Evolutionary conservation across 805 yeast genomes (phyloP), one percentile per base, ranked within the genome.

Genomic region (Suhomyces sp.): DNA sequence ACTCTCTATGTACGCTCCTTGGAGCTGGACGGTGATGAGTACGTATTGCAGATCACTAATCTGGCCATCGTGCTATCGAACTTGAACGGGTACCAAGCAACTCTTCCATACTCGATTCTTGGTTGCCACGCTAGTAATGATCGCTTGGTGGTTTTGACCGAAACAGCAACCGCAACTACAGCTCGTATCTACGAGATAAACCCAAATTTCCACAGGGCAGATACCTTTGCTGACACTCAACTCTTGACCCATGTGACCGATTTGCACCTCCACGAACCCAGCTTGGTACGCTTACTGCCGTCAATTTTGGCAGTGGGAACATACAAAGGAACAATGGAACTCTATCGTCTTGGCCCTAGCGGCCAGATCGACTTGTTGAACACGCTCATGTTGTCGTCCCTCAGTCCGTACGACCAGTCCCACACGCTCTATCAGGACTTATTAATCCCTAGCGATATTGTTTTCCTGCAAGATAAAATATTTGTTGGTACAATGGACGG

Each of bases 401-500:
- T 47, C 37, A 52, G 48, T 19, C 56, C 58, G 15, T 47, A 54
- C 20, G 27, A 35, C 15, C 37, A 25, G 21, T 41, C 24, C 7
- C 27, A 43, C 37, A 21, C 22, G 20, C 24, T 37, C 10, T 6
- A 27, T 13, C 25, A 40, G 13, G 50, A 40, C 20, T 46, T 51
- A 8, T 21, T 63, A 10, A 58, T 66, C n/a, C 67, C 73, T 2
- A 44, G 62, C 43, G 67, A 62, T 48, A 52, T 63, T 3, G 8
- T 50, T 1, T 52, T 46, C 13, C 25, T n/a, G 2, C 35, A 43
- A 4, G 19, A 49, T 2, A 49, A 48, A 12, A 24, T 69, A 0
- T 57, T 57, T 15, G 52, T 74, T 25, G 77, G 77, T 0, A 60
- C 77, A 1, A 64, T 62, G 44, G 66, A 66, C 29, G 79, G 79